Evolutionary conservation across 2,329 filamentous ascomycete genomes (phyloP).

Genomic region (Fusarium sp.): DNA sequence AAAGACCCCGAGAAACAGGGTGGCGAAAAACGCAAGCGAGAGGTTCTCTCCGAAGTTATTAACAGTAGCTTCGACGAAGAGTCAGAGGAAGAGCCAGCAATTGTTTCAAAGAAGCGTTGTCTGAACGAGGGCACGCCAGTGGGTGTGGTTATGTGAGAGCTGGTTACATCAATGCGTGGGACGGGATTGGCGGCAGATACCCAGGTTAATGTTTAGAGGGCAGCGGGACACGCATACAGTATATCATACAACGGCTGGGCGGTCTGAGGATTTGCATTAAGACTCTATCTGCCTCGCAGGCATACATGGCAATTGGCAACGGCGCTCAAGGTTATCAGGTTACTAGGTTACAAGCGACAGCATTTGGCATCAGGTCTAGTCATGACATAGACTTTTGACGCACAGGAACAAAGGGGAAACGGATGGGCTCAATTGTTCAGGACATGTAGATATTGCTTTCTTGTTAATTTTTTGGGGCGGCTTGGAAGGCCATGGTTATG

Average conservation of each 20-base stretch:
- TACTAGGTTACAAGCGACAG: constrained; percentile 18
- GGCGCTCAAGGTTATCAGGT: constrained; percentile 26
- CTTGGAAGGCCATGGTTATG: constrained; percentile 1
- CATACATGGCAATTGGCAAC: constrained; percentile 37
- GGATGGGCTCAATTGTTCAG: neutral
- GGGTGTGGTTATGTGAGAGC: constrained; percentile 51
- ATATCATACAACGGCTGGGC: constrained; percentile 26
- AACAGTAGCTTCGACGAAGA: constrained; percentile 60
- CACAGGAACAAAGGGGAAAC: neutral
- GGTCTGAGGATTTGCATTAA: constrained; percentile 35
- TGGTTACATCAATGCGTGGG: constrained; percentile 16
- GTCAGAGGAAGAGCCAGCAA: constrained; percentile 51
- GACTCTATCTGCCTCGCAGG: constrained; percentile 41
- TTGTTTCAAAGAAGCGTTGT: constrained; percentile 55
- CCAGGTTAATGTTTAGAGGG: constrained; percentile 27
- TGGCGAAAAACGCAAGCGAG: constrained; percentile 54
- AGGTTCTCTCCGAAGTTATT: constrained; percentile 56
- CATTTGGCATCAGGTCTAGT: constrained; percentile 17
- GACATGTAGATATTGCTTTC: constrained; percentile 32
- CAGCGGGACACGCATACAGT: constrained; percentile 28
- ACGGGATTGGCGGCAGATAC: constrained; percentile 19
- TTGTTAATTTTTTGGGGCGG: constrained; percentile 18
- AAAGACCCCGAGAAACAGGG: constrained; percentile 55
- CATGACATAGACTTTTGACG: constrained; percentile 13
- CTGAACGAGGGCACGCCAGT: constrained; percentile 51